A percentile compares a stretch with the other conserved stretches of the same genome.
phyloP scores from a whole-genome alignment of 2,329 filamentous ascomycete species.

The Trichoderma gracile region DNA sequence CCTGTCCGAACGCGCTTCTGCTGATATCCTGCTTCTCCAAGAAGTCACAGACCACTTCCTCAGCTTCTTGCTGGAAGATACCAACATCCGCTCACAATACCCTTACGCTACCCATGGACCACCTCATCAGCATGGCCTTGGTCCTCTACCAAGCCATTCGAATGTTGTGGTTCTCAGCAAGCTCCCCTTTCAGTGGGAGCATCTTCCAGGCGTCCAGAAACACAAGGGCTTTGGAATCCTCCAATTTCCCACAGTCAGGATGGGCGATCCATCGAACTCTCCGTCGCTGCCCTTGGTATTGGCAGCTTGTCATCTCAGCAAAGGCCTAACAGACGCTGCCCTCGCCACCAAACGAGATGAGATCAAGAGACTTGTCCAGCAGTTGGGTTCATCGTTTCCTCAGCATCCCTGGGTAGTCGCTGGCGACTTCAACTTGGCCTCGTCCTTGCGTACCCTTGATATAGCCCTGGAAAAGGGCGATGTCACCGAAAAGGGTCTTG shows the following conservation, averaged over 20 bases:
- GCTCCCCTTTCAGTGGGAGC: constrained; percentile 56
- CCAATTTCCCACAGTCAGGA: constrained; percentile 37
- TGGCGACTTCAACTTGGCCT: constrained; percentile 66
- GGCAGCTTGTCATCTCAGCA: constrained; percentile 61
- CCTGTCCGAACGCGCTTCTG: constrained; percentile 43
- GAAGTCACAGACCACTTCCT: constrained; percentile 68
- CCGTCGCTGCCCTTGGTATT: constrained; percentile 48
- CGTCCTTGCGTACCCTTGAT: constrained; percentile 58
- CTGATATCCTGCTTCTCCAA: constrained; percentile 57
- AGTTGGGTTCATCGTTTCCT: constrained; percentile 47
- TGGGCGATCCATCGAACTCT: constrained; percentile 1
- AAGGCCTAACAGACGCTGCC: constrained; percentile 60
- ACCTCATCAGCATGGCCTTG: constrained; percentile 51
- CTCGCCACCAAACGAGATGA: constrained; percentile 59
- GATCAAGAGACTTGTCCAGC: constrained; percentile 50
- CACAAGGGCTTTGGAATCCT: constrained; percentile 61
- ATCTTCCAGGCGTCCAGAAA: constrained; percentile 53
- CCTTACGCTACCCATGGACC: constrained; percentile 60
- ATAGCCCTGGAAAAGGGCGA: constrained; percentile 52
- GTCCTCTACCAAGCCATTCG: constrained; percentile 59
- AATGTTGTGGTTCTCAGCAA: constrained; percentile 63
- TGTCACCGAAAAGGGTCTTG: constrained; percentile 53
- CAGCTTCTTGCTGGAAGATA: constrained; percentile 51
- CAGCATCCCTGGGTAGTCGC: constrained; percentile 56
- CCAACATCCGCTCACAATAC: constrained; percentile 50